Conservation (phyloP, 179 eudicot species). For the Beta corolliflora region DNA sequence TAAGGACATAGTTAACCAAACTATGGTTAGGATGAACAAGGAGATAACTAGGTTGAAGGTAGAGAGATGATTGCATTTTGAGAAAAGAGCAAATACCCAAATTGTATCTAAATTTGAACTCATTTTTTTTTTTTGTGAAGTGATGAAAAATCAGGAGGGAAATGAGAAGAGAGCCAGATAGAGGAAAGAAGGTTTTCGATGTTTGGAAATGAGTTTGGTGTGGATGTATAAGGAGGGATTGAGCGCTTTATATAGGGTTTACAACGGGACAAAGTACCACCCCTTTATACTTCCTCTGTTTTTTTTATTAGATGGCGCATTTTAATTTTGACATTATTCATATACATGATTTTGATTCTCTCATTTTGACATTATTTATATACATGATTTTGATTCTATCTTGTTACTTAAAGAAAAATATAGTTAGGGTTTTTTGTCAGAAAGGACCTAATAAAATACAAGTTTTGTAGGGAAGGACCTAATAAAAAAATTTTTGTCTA, state of each 20-base stretch:
- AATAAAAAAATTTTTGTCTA: no score
- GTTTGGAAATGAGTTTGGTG: not conserved
- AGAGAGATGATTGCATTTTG: conserved; percentile 48
- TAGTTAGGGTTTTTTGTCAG: no score
- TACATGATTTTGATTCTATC: no score
- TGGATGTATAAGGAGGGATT: not conserved
- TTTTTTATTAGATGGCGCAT: no score
- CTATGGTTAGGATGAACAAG: conserved; percentile 20
- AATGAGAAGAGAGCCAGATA: no score
- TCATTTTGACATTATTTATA: no score
- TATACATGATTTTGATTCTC: no score
- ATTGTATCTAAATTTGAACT: conserved; percentile 47
- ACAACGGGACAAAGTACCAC: not conserved
- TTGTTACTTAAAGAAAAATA: no score
- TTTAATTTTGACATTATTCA: no score
- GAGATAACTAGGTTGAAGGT: conserved; percentile 26
- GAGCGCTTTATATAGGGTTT: conserved; percentile 11
- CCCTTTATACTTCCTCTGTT: not conserved
- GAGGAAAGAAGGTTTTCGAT: not conserved
- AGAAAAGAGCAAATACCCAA: conserved; percentile 55
- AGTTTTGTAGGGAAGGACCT: no score
- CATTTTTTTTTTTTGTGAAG: conserved; percentile 18
- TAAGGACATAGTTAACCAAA: conserved; percentile 41
- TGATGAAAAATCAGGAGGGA: not conserved
- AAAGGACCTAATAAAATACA: no score